Evolutionary conservation across 2,329 filamentous ascomycete genomes (phyloP), one percentile per base, ranked within the genome.

Genomic region (Monosporascus ibericus): DNA sequence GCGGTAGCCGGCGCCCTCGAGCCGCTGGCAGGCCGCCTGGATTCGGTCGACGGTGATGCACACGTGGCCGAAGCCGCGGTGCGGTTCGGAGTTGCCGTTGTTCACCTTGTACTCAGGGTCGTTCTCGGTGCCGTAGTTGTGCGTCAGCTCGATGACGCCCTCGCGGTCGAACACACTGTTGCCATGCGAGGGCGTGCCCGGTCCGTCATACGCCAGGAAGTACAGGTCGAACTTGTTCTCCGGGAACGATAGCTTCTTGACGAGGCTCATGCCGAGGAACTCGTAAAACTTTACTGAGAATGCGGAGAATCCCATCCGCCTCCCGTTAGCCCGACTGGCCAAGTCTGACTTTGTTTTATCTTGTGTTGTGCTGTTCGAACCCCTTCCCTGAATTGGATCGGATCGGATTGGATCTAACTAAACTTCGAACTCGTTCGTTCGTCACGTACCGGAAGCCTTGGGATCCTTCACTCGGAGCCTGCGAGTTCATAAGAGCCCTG

Each of bases 381-480:
- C 9, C 11, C 4, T 34, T 6, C 30, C 30, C 11, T 34, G 30
- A 34, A 34, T 30, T 30, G 27, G 27, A 30, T 30, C 22, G 22
- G 22, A 22, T 22, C 4, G 22, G 22, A 30, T 27, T 27, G 27
- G 27, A 11, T 27, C 27, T 3, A 34, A 34, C 11, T 34, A 9
- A 14, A 34, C 30, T 34, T 34, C 30, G 2, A 34, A 11, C 30
- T 14, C 30, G 9, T 34, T 34, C 30, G 30, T 34, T 34, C 30
- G 30, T 34, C 27, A 44, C 59, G 49, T 75, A 87, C 86, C 73
- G 39, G 87, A 90, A 67, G 79, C 82, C 73, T 92, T 86, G 11
- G 92, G 92, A 74, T 99, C 91, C 73, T 97, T 97, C 67, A 97
- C 88, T 70, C 92, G 87, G 68, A 96, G 78, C 90, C 90, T 94